Conservation (phyloP, 1,139 yeast species). For the Scheffersomyces segobiensis region DNA sequence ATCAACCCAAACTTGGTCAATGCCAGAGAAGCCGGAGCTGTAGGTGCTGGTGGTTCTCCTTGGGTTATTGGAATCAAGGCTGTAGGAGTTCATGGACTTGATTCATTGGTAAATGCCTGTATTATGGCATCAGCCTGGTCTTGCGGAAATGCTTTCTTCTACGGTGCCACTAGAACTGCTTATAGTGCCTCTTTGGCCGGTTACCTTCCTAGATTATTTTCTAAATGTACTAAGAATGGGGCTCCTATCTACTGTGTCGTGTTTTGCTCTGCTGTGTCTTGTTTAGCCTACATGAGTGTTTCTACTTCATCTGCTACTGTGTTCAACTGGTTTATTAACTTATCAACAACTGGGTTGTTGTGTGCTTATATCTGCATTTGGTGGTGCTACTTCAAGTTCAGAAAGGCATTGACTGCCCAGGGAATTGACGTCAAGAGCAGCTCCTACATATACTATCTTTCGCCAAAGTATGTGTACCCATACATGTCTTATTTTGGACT, state of each 20-base stretch:
- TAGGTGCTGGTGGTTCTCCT: slow-evolving; percentile 40
- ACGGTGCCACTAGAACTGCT: slow-evolving; percentile 36
- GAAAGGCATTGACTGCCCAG: slow-evolving; percentile 34
- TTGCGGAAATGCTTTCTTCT: slow-evolving; percentile 40
- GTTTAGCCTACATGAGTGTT: slow-evolving; percentile 33
- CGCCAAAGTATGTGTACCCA: slow-evolving; percentile 32
- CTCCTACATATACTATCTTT: slow-evolving; percentile 23
- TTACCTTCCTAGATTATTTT: slow-evolving; percentile 34
- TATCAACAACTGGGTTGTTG: slow-evolving; percentile 54
- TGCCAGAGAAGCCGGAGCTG: slow-evolving; percentile 21
- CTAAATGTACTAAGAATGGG: slow-evolving; percentile 34
- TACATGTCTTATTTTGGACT: slow-evolving; percentile 35
- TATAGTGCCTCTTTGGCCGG: slow-evolving; percentile 41
- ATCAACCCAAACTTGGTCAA: slow-evolving; percentile 28
- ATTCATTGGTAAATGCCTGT: slow-evolving; percentile 35
- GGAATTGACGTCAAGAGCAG: slow-evolving; percentile 24
- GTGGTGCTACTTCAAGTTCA: slow-evolving; percentile 43
- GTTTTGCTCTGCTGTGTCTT: slow-evolving; percentile 20
- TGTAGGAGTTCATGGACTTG: slow-evolving; percentile 38
- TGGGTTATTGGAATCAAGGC: slow-evolving; percentile 41
- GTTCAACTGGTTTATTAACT: slow-evolving; percentile 40
- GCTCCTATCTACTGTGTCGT: slow-evolving; percentile 36
- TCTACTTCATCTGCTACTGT: slow-evolving; percentile 28
- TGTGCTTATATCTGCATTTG: slow-evolving; percentile 54
- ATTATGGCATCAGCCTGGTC: slow-evolving; percentile 39